Evolutionary conservation across 306 rosid species (phyloP).

Genomic region (Acacia confusa): DNA sequence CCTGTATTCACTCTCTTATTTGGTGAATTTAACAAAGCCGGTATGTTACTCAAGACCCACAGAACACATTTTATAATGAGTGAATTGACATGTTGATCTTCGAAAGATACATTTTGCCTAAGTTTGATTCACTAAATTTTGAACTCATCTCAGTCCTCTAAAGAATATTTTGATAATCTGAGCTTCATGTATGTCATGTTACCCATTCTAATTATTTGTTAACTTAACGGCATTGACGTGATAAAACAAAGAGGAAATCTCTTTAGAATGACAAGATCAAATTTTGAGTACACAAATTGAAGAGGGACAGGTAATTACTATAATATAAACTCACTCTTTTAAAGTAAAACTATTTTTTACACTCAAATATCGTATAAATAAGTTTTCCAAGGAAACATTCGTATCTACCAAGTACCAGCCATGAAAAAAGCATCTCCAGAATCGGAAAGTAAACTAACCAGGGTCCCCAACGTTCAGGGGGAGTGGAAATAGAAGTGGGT

Average conservation of each 20-base stretch:
- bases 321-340: not conserved
- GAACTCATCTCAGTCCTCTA: not conserved
- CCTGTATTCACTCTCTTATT: not conserved
- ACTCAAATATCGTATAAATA: not conserved
- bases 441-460: constrained; percentile 54
- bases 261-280: not conserved
- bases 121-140: not conserved
- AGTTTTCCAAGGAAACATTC: not conserved
- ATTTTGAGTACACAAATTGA: not conserved
- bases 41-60: not conserved
- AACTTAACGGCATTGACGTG: not conserved
- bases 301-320: not conserved
- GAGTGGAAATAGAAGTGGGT: constrained; percentile 69
- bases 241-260: not conserved
- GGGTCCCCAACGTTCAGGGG: constrained; percentile 94
- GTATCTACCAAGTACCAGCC: not conserved
- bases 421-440: not conserved
- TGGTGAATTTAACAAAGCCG: not conserved
- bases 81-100: not conserved
- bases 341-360: not conserved
- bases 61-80: not conserved
- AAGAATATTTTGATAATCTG: not conserved
- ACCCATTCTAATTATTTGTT: not conserved
- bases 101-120: not conserved
- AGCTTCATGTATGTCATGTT: not conserved